Evolutionary conservation across 2,329 filamentous ascomycete species (phyloP), one percentile per base, ranked within the genome.

Genomic region (Aspergillus ruber): DNA sequence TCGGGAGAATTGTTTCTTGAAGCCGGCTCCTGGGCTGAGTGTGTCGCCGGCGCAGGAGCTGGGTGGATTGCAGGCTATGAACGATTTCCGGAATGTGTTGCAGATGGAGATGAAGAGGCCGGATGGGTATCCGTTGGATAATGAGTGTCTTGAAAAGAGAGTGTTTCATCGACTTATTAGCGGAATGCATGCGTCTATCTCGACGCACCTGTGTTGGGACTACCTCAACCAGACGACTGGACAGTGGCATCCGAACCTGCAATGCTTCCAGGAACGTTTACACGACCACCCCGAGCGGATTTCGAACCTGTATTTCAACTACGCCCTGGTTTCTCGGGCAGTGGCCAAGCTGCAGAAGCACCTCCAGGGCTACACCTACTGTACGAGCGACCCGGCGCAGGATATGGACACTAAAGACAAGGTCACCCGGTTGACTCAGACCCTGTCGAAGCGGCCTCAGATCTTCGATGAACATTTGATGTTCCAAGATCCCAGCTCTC

Each of bases 291-390:
- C 91, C 0, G 93, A 98, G 57, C 86, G 91, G 51, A 87, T 98
- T 62, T 93, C 90, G 57, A 98, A 98, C 69, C 78, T 98, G 43
- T 98, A 98, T 75, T 98, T 98, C 76, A 97, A 98, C 79, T 98
- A 95, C 64, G 93, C 93, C 0, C 79, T 98, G n/a, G 78, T 98
- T 36, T 86, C 91, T 21, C 86, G 93, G 43, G 93, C 93, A 10
- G 81, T 97, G 36, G 86, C 88, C 45, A 98, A 98, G 71, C 80
- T 97, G 7, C 87, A 86, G 10, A 86, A 88, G 20, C 85, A 90
- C 57, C 78, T 97, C 8, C 76, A 85, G 54, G 76, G 81, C 52
- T 97, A 97, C 72, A 93, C 88, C 0, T 98, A 95, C 69, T 98
- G 93, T 70, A 86, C 85, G 4, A 90, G 89, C 51, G 93, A 98